Conservation (phyloP, 2,329 filamentous ascomycete genomes). For the Rutstroemia sp. region DNA sequence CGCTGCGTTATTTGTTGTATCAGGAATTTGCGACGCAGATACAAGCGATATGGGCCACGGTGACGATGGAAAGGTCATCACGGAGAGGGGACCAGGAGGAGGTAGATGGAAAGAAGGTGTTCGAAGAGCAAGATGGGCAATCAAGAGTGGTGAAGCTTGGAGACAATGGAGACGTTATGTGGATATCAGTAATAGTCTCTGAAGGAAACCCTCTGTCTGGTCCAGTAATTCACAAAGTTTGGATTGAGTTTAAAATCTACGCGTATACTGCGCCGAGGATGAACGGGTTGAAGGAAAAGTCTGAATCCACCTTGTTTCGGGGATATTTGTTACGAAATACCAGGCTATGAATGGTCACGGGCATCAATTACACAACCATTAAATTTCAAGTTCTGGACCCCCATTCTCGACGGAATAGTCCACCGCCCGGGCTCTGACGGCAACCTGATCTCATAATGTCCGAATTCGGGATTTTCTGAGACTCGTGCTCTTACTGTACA, state of each 20-base stretch:
- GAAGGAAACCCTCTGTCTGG: not conserved
- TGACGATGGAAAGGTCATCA: constrained; percentile 74
- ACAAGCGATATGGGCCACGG: constrained; percentile 70
- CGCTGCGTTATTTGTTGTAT: constrained; percentile 76
- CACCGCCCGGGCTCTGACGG: not conserved
- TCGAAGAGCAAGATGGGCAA: constrained; percentile 76
- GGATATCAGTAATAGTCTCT: constrained; percentile 47
- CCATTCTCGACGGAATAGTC: not conserved
- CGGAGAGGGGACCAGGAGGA: constrained; percentile 75
- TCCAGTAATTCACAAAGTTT: not conserved
- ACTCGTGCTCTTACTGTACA: not conserved
- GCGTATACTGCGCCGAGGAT: not conserved
- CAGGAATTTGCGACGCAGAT: constrained; percentile 80
- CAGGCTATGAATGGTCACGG: not conserved
- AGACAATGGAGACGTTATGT: constrained; percentile 79
- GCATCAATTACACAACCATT: not conserved
- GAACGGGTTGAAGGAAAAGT: too few species aligned
- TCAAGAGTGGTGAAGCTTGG: constrained; percentile 81
- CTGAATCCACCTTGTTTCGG: too few species aligned
- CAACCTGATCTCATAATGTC: not conserved
- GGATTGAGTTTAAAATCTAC: not conserved
- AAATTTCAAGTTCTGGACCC: not conserved
- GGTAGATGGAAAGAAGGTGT: constrained; percentile 94
- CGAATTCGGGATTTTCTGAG: not conserved
- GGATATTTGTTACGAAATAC: too few species aligned